Evolutionary conservation across 2,329 filamentous ascomycete genomes (phyloP), one percentile per base, ranked within the genome.

Genomic region (Pseudopithomyces chartarum): DNA sequence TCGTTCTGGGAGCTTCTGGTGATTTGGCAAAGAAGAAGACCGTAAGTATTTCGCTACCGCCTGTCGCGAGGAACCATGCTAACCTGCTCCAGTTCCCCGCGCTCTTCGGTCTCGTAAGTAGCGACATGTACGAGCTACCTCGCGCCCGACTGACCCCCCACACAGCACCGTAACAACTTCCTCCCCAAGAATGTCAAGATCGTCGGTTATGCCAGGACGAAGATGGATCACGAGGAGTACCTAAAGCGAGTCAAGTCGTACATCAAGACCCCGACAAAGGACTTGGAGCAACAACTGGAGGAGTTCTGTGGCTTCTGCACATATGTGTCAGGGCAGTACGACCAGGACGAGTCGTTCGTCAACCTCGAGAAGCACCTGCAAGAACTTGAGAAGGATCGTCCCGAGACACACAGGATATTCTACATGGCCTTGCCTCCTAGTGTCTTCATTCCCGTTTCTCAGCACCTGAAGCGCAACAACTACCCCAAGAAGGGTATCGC

Each of bases 21-120:
- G 95, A 99, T 84, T 82, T 99, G 67, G 95, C 95, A 50, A 99
- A 99, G 86, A 99, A 99, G 89, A 99, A 99, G 89, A 99, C 95
- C 44, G 92, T 96, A 81, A 77, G 87, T 77, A 56, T 65, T 51
- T 52, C 19, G 51, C 45, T 45, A 43, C 22, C 40, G 20, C 42
- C 17, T 26, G 17, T 34, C 36, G 23, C 45, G 57, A 57, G 44
- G 56, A 52, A 17, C 36, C 44, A 57, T 59, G 65, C 73, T 74
- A 55, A 73, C 59, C 23, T 22, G n/a, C 26, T 45, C 22, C 60
- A 97, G 91, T 99, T 96, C 82, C 95, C 95, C 65, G 95, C 95
- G 58, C 88, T 99, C 55, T 99, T 99, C 77, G 95, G 95, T 69
- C 88, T 99, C 73, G 93, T 97, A 86, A 85, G 93, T 87, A 61